Percentiles rank a stretch among this genome's conserved stretches.
Evolutionary conservation across 257 asterid genomes (phyloP).

Genomic region (Anisodus acutangulus): DNA sequence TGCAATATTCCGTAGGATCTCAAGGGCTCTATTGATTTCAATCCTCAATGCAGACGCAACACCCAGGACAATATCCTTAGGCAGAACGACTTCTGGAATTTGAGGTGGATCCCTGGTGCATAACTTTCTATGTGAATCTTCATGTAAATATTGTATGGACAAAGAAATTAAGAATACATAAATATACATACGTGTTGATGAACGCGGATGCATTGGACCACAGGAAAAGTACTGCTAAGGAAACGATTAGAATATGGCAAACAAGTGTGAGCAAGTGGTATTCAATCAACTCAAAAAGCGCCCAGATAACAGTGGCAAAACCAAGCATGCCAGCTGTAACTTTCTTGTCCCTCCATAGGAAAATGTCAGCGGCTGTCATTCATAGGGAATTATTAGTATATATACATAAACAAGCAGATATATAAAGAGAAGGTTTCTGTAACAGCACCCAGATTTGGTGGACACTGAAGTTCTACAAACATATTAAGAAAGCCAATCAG

Average conservation of each 20-base stretch:
- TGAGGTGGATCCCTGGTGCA: slow-evolving; percentile 73
- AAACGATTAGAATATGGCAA: slow-evolving; percentile 79
- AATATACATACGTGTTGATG: slow-evolving; percentile 64
- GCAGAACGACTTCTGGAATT: slow-evolving; percentile 67
- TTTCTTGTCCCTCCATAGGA: slow-evolving; percentile 91
- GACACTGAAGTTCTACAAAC: neutral
- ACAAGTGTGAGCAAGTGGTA: slow-evolving; percentile 83
- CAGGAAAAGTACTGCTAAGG: slow-evolving; percentile 68
- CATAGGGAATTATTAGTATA: neutral
- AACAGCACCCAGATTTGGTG: slow-evolving; percentile 12
- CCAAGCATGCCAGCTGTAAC: slow-evolving; percentile 78
- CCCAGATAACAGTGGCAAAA: slow-evolving; percentile 81
- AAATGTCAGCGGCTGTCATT: slow-evolving; percentile 81
- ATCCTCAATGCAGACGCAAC: slow-evolving; percentile 71
- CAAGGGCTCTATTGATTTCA: slow-evolving; percentile 68
- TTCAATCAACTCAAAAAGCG: slow-evolving; percentile 84
- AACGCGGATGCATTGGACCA: slow-evolving; percentile 82
- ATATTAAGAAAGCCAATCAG: neutral
- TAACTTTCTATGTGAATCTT: slow-evolving; percentile 29
- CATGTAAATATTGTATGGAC: neutral
- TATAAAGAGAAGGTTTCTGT: neutral
- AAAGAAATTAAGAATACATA: neutral
- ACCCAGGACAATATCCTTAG: slow-evolving; percentile 69
- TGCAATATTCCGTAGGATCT: slow-evolving; percentile 65
- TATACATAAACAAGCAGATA: neutral